Conservation (phyloP, 2,329 filamentous ascomycete species). For the Trichoderma sp. region DNA sequence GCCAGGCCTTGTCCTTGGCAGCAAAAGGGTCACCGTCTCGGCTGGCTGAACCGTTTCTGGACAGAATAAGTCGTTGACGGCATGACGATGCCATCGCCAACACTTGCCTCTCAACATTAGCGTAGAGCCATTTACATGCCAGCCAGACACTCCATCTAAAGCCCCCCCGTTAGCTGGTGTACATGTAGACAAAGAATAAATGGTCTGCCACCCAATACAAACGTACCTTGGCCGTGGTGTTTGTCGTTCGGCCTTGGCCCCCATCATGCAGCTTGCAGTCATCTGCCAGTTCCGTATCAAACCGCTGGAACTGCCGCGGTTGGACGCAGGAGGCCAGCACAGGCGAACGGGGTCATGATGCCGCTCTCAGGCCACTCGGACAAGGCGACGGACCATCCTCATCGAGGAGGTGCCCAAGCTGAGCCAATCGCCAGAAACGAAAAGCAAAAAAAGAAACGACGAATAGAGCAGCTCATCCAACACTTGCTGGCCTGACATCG, state of each 20-base stretch:
- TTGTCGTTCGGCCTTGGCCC: not conserved
- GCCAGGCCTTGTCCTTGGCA: not conserved
- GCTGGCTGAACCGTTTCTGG: not conserved
- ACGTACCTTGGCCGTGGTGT: conserved; percentile 1
- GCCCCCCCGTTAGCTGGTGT: not conserved
- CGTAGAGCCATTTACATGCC: not conserved
- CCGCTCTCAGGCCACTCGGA: not conserved
- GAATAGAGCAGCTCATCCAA: not conserved
- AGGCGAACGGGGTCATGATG: not conserved
- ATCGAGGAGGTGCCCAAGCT: not conserved
- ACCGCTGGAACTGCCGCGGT: not conserved
- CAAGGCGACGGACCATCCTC: not conserved
- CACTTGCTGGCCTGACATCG: not conserved
- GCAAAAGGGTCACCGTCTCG: not conserved
- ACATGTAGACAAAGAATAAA: not conserved
- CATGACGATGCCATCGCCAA: conserved; percentile 2
- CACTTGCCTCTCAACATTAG: not conserved
- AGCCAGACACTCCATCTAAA: not conserved
- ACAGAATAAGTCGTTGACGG: not conserved
- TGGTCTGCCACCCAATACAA: not conserved
- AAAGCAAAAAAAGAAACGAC: not conserved
- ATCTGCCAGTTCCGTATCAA: conserved; percentile 1
- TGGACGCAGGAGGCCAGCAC: not conserved
- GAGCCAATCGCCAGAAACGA: not conserved
- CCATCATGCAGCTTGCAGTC: conserved; percentile 10